Base-by-base conservation (phyloP, 1,284 basidiomycete genomes). In the Retiboletus fuscus region DNA sequence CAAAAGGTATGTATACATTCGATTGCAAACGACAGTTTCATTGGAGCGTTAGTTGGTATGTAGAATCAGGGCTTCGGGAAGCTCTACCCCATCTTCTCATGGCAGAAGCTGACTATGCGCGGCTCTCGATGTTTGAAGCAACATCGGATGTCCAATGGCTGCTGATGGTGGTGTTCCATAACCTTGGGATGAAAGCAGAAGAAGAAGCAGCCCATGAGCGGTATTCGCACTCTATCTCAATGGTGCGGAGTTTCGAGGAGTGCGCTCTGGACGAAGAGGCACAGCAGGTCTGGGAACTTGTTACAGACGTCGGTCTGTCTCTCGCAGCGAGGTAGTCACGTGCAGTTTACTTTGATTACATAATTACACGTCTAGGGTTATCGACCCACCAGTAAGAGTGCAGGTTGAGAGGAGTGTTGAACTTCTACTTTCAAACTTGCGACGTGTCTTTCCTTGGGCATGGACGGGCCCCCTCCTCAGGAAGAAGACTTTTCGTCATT, bases 401-500 rank as follows among this genome's bases (percentile, higher is more conserved):
- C 30, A 60, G n/a, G 62, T 41, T 58, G 65, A 22, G 16, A 60
- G 44, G 24, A 24, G 64, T 49, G 74, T 72, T 78, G 26, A 69
- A 72, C 76, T 72, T 73, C 66, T 55, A 68, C 63, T 44, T 69
- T 68, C 26, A 44, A 58, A 64, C 70, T 61, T 71, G 55, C 66
- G 20, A 34, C 64, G 49, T 64, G 65, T 60, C 62, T 65, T 61
- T 68, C 24, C 47, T 72, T 67, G 77, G 82, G 81, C 74, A 96
- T 96, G 96, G 95, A 96, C 84, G 96, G 94, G 73, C 92, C 92
- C 77, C 93, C 94, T 75, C 95, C 95, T 67, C 92, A 89, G 80
- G 96, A 98, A 86, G 96, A 98, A 85, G 96, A 99, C 85, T 98
- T 97, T 83, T 92, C 92, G 69, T 83, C 88, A 66, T 90, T 98